Evolutionary conservation across 169 alveolate genomes (phyloP).

Genomic region (Plasmodium gaboni): DNA sequence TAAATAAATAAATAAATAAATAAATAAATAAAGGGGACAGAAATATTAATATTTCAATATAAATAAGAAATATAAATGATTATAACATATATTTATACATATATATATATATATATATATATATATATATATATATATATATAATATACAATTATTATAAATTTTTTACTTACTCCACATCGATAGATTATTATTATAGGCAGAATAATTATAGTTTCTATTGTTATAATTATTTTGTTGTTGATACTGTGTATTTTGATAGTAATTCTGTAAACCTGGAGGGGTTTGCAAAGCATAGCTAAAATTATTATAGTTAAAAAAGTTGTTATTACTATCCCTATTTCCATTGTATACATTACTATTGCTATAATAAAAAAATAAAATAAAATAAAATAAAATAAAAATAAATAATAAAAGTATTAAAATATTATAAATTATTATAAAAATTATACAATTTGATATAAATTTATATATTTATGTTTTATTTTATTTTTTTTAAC

Average conservation of each 20-base stretch:
- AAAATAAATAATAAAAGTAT: neutral
- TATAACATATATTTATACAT: no score
- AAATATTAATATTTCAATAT: neutral
- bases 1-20: neutral
- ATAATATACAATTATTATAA: neutral
- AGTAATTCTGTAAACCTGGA: conserved; percentile 70
- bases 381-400: neutral
- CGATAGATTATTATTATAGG: conserved; percentile 58
- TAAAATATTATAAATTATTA: neutral
- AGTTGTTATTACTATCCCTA: conserved; percentile 51
- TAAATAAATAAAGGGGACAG: neutral
- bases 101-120: neutral
- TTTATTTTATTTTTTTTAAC: neutral
- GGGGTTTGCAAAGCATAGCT: conserved; percentile 57
- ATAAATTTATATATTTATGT: neutral
- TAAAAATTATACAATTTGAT: neutral
- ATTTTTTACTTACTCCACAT: conserved; percentile 73
- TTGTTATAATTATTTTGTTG: conserved; percentile 69
- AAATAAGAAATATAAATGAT: no score
- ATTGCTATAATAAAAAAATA: conserved; percentile 28
- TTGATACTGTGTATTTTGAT: conserved; percentile 66
- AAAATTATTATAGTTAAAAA: conserved; percentile 55
- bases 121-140: neutral
- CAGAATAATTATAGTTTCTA: conserved; percentile 64
- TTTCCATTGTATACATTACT: conserved; percentile 68